phyloP scores from a whole-genome alignment of 306 rosid species.

The Medicago truncatula region DNA sequence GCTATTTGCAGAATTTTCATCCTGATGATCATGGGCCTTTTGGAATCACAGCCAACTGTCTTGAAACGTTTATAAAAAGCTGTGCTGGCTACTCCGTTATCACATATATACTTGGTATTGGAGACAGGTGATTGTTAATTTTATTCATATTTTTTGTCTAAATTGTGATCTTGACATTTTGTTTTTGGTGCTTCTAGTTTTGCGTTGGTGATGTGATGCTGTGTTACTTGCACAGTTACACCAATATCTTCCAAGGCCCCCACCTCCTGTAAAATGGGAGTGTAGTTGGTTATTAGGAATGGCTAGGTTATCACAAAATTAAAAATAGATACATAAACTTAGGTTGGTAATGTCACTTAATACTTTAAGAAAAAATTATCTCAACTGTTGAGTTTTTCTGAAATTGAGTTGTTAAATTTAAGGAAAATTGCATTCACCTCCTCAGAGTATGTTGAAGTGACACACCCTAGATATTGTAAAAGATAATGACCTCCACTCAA shows the following conservation, averaged over 20 bases:
- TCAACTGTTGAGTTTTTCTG: conserved; percentile 6
- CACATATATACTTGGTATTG: conserved; percentile 97
- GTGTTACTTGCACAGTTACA: conserved; percentile 11
- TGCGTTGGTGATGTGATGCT: conserved; percentile 19
- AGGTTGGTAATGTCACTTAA: conserved; percentile 17
- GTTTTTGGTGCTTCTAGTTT: not conserved
- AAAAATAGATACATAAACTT: conserved; percentile 4
- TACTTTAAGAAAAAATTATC: conserved; percentile 1
- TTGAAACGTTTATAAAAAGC: conserved; percentile 96
- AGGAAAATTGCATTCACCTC: not conserved
- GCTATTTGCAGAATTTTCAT: conserved; percentile 96
- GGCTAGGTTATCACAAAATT: conserved; percentile 17
- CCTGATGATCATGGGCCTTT: conserved; percentile 96
- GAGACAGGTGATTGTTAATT: conserved; percentile 80
- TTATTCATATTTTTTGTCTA: conserved; percentile 32
- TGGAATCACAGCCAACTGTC: conserved; percentile 93
- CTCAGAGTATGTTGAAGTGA: not conserved
- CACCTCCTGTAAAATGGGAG: not conserved
- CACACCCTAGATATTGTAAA: not conserved
- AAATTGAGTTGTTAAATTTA: not conserved
- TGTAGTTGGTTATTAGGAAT: conserved; percentile 12
- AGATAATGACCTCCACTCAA: not conserved
- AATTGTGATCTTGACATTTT: conserved; percentile 14
- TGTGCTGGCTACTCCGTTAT: conserved; percentile 99
- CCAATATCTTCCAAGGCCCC: not conserved